Evolutionary conservation across 192 early-diverging fungal genomes (phyloP), one percentile per base, ranked within the genome.

Genomic region (Rhizophagus sp.): DNA sequence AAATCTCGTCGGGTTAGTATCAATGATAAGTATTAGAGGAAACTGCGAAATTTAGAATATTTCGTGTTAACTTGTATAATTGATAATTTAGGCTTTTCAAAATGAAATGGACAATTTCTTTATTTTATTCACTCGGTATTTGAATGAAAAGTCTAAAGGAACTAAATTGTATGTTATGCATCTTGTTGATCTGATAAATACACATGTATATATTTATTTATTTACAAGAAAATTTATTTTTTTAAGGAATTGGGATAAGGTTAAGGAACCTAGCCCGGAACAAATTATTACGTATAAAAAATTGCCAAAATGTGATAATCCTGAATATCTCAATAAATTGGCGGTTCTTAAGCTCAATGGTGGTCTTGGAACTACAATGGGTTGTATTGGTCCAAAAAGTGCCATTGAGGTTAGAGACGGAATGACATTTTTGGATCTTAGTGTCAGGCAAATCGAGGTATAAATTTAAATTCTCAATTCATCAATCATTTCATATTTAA

Each of bases 271-370:
- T 77, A 92, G 90, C 73, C 88, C 92, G 30, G 97, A 98, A 73
- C 94, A 96, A 84, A 85, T 99, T 77, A 90, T 95, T 44, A 85
- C 89, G 34, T 99, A 99, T 86, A 88, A 88, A 75, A 87, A 90
- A 39, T 89, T 98, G 61, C 82, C 88, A 62, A 76, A 82, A 70
- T 83, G 79, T 25, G 83, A 86, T 34, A 87, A 86, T 62, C 78
- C 89, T 57, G 86, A 87, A 25, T 86, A 93, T 80, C 89, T 99
- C 52, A 87, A 83, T 71, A 98, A 99, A 85, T 90, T 99, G 9
- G 98, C 97, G 15, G 98, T 99, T 12, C 88, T 99, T n/a, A 99
- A 99, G 88, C 90, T 99, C 69, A 99, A 99, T 81, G 98, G 98
- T 86, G 98, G 98, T 76, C 89, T 99, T 19, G 98, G 97, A 34